Base-by-base conservation (phyloP, 345 rosid species). In the Lumnitzera littorea region DNA sequence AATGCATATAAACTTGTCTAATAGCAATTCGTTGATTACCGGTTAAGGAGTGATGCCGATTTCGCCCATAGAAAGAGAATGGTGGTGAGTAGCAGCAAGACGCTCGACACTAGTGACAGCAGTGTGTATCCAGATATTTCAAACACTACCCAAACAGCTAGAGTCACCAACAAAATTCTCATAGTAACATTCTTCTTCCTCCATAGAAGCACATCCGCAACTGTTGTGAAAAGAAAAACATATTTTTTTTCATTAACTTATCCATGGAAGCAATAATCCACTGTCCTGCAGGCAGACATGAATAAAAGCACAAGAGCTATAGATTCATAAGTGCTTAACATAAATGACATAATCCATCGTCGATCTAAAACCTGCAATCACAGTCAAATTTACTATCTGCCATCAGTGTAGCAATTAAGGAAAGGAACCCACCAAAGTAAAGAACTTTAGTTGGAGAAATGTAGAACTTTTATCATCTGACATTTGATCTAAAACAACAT, bases 1-100 rank as follows among this genome's bases (percentile, higher is more conserved):
- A 36, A 1, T 36, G 43, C 43, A 36, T 36, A 36, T 9, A 36
- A 36, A 36, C 43, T 36, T 36, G 43, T 36, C 11, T 36, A 36
- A 9, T 9, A 50, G 25, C 47, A 51, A 23, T 64, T 24, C 53
- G 55, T 7, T 61, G 43, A 13, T 64, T 78, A 89, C 98, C 98
- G 66, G 72, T 86, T 91, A 63, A 95, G 95, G 73, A 86, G 73
- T 46, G 96, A 81, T 15, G 99, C 99, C 66, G 96, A 86, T 88
- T 91, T 95, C 75, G 96, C 89, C 99, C 96, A 95, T 49, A 91
- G 72, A 60, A 95, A 91, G 53, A 95, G 85, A 74, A 88, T 83
- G 69, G 74, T 70, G 61, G 76, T 52, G 56, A 95, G 91, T 62
- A 95, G 95, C 57, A 91, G 88, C 23, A 91, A 82, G 72, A 95